Evolutionary conservation across 306 rosid species (phyloP).

Genomic region (Castanospermum australe): DNA sequence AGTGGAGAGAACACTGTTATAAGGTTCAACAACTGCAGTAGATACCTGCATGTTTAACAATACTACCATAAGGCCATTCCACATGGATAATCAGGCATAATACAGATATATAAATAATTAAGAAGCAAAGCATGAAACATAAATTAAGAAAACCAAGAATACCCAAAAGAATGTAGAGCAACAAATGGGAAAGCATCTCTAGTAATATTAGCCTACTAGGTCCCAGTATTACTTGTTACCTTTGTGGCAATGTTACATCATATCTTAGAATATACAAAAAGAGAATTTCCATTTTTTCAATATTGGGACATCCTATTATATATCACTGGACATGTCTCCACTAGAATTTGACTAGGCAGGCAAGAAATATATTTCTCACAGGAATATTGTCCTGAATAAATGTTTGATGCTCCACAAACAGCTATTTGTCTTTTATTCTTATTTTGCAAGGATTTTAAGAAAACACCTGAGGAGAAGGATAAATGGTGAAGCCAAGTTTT

Average conservation of each 20-base stretch:
- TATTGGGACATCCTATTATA: not conserved
- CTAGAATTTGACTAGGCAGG: not conserved
- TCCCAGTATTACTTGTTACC: not conserved
- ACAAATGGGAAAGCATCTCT: not conserved
- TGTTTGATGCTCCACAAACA: constrained; percentile 5
- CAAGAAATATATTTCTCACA: not conserved
- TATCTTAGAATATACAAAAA: not conserved
- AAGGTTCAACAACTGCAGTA: constrained; percentile 85
- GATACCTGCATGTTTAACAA: constrained; percentile 53
- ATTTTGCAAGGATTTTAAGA: constrained; percentile 1
- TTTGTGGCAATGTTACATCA: not conserved
- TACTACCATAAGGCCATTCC: constrained; percentile 12
- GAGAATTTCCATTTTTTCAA: not conserved
- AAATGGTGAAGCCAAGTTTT: constrained; percentile 72
- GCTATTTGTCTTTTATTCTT: not conserved
- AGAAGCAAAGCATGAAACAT: not conserved
- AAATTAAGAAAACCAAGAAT: not conserved
- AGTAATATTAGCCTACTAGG: not conserved
- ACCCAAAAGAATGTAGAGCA: not conserved
- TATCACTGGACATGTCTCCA: not conserved
- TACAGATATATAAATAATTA: not conserved
- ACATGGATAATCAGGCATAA: not conserved
- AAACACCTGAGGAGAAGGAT: constrained; percentile 77
- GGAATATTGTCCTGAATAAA: not conserved
- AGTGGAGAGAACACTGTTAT: constrained; percentile 84